These are phyloP conservation scores for Dianthus caryophyllus DNA, from an alignment of 148 eudicot genomes.

Conservation along the genomic window DNA sequence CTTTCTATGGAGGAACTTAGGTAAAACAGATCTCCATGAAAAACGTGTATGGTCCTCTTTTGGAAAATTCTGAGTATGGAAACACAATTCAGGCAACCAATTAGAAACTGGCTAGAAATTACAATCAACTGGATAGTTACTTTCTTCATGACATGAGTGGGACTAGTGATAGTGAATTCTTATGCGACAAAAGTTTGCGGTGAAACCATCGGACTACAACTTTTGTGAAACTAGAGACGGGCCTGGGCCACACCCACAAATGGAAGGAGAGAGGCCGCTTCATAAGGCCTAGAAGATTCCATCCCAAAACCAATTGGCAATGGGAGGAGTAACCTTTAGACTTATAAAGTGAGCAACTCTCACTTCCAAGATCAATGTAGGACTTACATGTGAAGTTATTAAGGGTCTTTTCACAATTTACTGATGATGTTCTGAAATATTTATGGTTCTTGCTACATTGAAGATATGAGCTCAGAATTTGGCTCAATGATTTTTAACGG, in stretches of 20 bases:
- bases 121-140: neutral
- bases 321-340: no score
- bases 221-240: no score
- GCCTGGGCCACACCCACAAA: no score
- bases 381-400: no score
- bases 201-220: neutral
- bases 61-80: conserved; percentile 51
- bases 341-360: no score
- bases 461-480: neutral
- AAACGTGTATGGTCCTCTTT: conserved; percentile 43
- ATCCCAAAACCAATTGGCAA: no score
- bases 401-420: no score
- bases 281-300: no score
- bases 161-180: neutral
- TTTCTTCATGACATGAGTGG: neutral
- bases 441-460: neutral
- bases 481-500: neutral
- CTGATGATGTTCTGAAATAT: neutral
- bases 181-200: neutral
- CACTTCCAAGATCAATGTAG: no score
- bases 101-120: neutral
- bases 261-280: no score
- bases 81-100: conserved; percentile 4
- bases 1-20: conserved; percentile 42
- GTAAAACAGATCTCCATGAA: conserved; percentile 50